Evolutionary conservation across 805 yeast genomes (phyloP).

Genomic region (Brettanomyces nanus): DNA sequence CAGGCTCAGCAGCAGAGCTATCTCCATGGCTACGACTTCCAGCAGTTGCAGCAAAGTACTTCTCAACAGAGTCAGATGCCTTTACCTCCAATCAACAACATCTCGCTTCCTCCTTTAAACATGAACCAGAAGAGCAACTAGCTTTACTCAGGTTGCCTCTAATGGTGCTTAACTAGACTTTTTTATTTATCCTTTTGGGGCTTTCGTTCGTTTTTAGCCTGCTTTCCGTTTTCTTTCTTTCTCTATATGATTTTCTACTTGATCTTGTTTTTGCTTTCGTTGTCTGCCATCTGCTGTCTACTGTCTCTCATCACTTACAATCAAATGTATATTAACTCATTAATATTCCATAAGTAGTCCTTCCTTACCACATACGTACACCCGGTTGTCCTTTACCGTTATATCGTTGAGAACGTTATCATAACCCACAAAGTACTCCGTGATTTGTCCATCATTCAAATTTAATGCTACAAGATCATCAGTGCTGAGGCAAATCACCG

Average conservation of each 20-base stretch:
- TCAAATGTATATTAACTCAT: too few relatives aligned
- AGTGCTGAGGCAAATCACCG: conserved; percentile 3
- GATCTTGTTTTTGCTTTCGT: too few relatives aligned
- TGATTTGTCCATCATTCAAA: conserved; percentile 5
- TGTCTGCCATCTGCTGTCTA: too few relatives aligned
- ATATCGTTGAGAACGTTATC: conserved; percentile 7
- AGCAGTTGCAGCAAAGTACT: conserved; percentile 1
- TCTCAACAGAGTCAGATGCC: conserved; percentile 1
- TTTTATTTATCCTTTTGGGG: too few relatives aligned
- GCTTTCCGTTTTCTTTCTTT: too few relatives aligned
- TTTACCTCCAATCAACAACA: conserved; percentile 16
- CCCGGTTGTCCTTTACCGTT: background rate
- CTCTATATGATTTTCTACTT: too few relatives aligned
- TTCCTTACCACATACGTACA: conserved; percentile 11
- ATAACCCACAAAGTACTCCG: conserved; percentile 10
- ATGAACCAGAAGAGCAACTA: conserved; percentile 19
- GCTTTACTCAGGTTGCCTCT: too few relatives aligned
- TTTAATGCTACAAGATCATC: conserved; percentile 8
- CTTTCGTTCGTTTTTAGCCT: too few relatives aligned
- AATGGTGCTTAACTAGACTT: too few relatives aligned
- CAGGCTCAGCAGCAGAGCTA: conserved; percentile 8
- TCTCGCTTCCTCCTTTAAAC: conserved; percentile 25
- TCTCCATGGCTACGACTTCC: conserved; percentile 5
- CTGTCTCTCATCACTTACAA: too few relatives aligned
- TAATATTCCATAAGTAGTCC: conserved; percentile 6